Percentiles rank a stretch among this genome's conserved stretches.
These are phyloP conservation scores for Kandelia obovata DNA, from an alignment of 345 rosid species.

Conservation along the genomic window DNA sequence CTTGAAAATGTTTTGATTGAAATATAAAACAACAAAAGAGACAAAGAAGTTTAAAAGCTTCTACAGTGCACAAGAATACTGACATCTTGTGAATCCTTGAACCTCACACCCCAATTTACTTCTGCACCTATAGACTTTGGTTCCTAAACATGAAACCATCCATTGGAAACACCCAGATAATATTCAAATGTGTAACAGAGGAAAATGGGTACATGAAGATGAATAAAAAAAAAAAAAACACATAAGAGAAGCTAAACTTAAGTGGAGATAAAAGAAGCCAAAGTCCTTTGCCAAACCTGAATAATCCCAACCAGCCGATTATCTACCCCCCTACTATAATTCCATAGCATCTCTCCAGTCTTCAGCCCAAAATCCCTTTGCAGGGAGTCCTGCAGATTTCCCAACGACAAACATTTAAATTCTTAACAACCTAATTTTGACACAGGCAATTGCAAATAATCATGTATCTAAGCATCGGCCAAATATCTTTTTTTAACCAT, in stretches of 20 bases:
- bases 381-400: slow-evolving; percentile 57
- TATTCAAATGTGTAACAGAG: neutral
- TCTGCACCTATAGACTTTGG: slow-evolving; percentile 92
- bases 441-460: slow-evolving; percentile 1
- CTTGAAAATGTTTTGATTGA: slow-evolving; percentile 1
- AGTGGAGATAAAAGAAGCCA: neutral
- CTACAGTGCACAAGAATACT: slow-evolving; percentile 32
- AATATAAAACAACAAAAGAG: slow-evolving; percentile 4
- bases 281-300: slow-evolving; percentile 47
- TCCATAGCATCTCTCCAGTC: slow-evolving; percentile 98
- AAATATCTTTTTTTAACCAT: too few relatives aligned
- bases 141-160: slow-evolving; percentile 54
- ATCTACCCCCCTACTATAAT: slow-evolving; percentile 83
- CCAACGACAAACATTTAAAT: slow-evolving; percentile 13
- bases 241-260: neutral
- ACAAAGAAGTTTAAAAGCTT: slow-evolving; percentile 10
- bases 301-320: slow-evolving; percentile 65
- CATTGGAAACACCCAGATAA: neutral
- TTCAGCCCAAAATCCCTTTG: slow-evolving; percentile 80
- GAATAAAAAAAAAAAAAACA: neutral
- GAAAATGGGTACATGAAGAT: neutral
- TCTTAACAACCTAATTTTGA: slow-evolving; percentile 1
- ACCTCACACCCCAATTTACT: slow-evolving; percentile 96
- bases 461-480: too few relatives aligned
- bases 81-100: slow-evolving; percentile 71